These are phyloP conservation scores for Turnera subulata DNA, from an alignment of 345 rosid species.

Conservation along the genomic window DNA sequence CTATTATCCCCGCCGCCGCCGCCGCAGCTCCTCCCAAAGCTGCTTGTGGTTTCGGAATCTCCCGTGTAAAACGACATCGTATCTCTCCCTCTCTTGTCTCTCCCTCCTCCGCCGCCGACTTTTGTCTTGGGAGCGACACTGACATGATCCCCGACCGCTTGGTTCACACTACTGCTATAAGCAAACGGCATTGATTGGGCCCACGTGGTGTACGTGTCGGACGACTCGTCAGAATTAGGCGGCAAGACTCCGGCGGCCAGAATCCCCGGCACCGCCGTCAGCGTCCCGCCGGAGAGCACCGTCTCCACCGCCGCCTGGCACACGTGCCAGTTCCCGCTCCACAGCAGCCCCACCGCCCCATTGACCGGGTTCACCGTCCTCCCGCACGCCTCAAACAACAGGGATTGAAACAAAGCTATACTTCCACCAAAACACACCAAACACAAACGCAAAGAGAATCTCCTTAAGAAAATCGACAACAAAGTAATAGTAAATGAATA, in stretches of 20 bases:
- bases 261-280: conserved; percentile 34
- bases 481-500: too few species aligned
- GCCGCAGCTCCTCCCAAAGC: too few species aligned
- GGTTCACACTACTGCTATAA: conserved; percentile 19
- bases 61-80: conserved; percentile 28
- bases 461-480: background rate
- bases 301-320: conserved; percentile 52
- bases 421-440: background rate
- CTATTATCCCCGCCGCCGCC: conserved; percentile 26
- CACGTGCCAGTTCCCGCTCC: conserved; percentile 55
- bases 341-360: conserved; percentile 56
- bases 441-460: background rate
- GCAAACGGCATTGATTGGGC: conserved; percentile 22
- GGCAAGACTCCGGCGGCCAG: conserved; percentile 17
- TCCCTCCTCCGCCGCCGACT: conserved; percentile 27
- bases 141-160: conserved; percentile 20
- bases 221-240: conserved; percentile 27
- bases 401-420: conserved; percentile 53
- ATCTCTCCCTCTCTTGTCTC: conserved; percentile 23
- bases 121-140: conserved; percentile 22
- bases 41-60: conserved; percentile 38
- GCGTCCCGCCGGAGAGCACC: conserved; percentile 41
- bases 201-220: conserved; percentile 15
- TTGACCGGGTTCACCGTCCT: conserved; percentile 57
- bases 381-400: conserved; percentile 61